Evolutionary conservation across 257 asterid genomes (phyloP).

Genomic region (Fraxinus pennsylvanica): DNA sequence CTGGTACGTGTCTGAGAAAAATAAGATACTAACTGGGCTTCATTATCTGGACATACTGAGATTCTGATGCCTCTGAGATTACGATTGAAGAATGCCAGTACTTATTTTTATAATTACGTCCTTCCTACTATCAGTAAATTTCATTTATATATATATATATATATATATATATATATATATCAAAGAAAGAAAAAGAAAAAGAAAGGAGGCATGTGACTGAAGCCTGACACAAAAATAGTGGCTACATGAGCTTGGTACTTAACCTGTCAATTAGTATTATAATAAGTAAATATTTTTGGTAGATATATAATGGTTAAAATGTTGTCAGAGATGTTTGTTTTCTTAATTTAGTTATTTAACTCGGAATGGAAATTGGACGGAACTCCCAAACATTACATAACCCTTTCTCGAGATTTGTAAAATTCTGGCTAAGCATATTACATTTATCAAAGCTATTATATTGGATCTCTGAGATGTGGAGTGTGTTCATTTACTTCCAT

Average conservation of each 20-base stretch:
- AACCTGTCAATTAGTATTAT: not conserved
- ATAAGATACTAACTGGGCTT: not conserved
- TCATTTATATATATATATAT: no score
- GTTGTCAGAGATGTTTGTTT: not conserved
- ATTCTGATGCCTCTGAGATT: not conserved
- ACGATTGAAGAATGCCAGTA: not conserved
- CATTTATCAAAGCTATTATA: slow-evolving; percentile 1
- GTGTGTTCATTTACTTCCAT: slow-evolving; percentile 15
- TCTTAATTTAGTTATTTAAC: not conserved
- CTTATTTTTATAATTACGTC: not conserved
- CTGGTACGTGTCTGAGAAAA: not conserved
- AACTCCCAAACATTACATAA: slow-evolving; percentile 1
- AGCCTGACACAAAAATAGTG: not conserved
- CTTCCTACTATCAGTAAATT: not conserved
- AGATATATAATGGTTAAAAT: not conserved
- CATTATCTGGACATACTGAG: not conserved
- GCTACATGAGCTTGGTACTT: not conserved
- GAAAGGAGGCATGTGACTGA: not conserved
- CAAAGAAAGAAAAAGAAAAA: not conserved
- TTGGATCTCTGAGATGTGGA: slow-evolving; percentile 14
- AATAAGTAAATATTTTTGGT: not conserved
- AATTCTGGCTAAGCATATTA: not conserved
- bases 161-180: no score
- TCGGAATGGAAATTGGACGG: not conserved
- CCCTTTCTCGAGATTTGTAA: not conserved